Conservation (phyloP, 139 green algal species). For the Coelastrella sp. region DNA sequence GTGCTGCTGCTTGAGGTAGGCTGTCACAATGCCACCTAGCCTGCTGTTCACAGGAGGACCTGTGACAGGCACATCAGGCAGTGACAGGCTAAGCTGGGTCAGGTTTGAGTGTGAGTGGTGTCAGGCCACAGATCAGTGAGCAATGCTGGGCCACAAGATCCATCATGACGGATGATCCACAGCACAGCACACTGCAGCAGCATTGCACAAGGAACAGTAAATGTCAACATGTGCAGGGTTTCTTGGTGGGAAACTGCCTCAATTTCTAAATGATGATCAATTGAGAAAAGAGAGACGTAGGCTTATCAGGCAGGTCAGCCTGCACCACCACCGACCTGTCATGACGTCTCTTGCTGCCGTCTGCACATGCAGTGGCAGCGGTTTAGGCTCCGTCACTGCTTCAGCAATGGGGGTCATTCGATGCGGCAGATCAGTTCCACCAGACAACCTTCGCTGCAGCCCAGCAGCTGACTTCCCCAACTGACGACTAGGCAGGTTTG, state of each 20-base stretch:
- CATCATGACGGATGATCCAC: too few relatives aligned
- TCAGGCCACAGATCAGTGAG: too few relatives aligned
- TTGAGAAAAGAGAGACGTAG: too few relatives aligned
- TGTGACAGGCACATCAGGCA: not conserved
- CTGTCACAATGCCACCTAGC: constrained; percentile 66
- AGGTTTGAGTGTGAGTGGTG: not conserved
- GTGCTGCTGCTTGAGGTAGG: constrained; percentile 83
- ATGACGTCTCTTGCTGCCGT: constrained; percentile 36
- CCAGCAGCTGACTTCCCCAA: not conserved
- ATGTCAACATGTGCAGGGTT: too few relatives aligned
- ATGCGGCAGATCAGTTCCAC: constrained; percentile 26
- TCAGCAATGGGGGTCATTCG: constrained; percentile 43
- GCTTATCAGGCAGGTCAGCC: too few relatives aligned
- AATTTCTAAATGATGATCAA: too few relatives aligned
- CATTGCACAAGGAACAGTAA: too few relatives aligned
- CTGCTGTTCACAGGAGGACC: constrained; percentile 45
- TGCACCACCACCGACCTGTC: constrained; percentile 2
- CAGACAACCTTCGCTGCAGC: constrained; percentile 22
- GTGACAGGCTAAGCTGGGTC: too few relatives aligned
- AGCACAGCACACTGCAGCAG: too few relatives aligned
- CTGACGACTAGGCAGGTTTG: not conserved
- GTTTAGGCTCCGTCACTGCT: constrained; percentile 14
- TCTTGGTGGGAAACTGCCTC: too few relatives aligned
- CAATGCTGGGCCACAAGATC: too few relatives aligned
- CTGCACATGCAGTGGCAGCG: constrained; percentile 40